These are phyloP conservation scores for Phytophthora meadii DNA, from an alignment of 352 stramenopile genomes.

Conservation along the genomic window DNA sequence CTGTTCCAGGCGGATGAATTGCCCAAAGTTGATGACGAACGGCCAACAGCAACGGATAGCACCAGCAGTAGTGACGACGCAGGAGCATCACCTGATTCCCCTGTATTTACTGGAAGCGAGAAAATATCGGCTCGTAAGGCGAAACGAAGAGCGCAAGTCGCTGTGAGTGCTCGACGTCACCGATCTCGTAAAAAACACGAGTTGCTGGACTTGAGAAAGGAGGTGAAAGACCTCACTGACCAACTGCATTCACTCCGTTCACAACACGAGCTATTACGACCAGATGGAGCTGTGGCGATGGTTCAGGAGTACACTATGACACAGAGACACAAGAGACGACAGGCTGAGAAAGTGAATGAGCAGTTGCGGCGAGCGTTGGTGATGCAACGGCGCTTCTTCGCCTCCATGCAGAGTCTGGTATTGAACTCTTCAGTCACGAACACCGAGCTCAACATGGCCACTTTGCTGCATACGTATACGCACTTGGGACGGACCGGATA, in stretches of 20 bases:
- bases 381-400: slow-evolving; percentile 53
- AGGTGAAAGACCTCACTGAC: slow-evolving; percentile 42
- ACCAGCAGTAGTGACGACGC: slow-evolving; percentile 28
- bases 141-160: slow-evolving; percentile 30
- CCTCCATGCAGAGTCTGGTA: slow-evolving; percentile 47
- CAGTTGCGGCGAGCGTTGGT: slow-evolving; percentile 58
- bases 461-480: slow-evolving; percentile 67
- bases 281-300: slow-evolving; percentile 29
- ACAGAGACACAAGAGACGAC: slow-evolving; percentile 39
- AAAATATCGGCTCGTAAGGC: slow-evolving; percentile 22
- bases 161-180: slow-evolving; percentile 30
- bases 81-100: slow-evolving; percentile 9
- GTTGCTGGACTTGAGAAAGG: slow-evolving; percentile 45
- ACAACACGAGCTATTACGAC: slow-evolving; percentile 36
- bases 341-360: slow-evolving; percentile 52
- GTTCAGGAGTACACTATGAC: slow-evolving; percentile 44
- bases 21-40: slow-evolving; percentile 4
- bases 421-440: slow-evolving; percentile 27
- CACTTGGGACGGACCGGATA: slow-evolving; percentile 43
- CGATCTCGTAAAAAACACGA: slow-evolving; percentile 52
- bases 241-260: slow-evolving; percentile 43
- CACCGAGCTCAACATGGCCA: slow-evolving; percentile 56
- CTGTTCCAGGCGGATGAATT: slow-evolving; percentile 30
- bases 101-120: background rate
- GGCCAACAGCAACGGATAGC: slow-evolving; percentile 5